phyloP scores from a whole-genome alignment of 331 rosid genomes.

The Quercus lobata region DNA sequence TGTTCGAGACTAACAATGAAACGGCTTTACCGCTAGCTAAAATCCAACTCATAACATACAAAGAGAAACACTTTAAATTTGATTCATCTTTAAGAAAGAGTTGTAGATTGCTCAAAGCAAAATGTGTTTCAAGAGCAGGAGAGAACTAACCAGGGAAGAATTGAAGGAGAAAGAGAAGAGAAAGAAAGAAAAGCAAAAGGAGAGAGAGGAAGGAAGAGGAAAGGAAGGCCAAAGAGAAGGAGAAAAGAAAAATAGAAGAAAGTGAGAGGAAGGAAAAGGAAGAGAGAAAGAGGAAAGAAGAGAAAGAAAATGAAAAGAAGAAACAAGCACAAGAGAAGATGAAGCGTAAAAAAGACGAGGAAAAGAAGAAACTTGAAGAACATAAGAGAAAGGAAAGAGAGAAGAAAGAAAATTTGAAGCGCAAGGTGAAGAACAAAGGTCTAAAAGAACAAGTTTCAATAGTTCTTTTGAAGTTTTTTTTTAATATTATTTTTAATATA shows the following conservation, averaged over 20 bases:
- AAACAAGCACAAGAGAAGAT: conserved; percentile 1
- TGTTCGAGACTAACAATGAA: neutral
- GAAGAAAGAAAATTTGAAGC: conserved; percentile 17
- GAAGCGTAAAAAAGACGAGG: neutral
- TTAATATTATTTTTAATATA: too few species aligned
- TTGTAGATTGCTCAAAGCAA: neutral
- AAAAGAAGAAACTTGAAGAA: conserved; percentile 9
- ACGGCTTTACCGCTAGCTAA: neutral
- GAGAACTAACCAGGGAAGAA: conserved; percentile 40
- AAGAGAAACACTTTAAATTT: neutral
- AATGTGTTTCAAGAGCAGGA: conserved; percentile 46
- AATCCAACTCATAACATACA: neutral
- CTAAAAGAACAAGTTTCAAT: neutral
- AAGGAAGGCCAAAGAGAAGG: neutral
- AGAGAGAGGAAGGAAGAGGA: neutral
- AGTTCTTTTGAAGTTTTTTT: neutral
- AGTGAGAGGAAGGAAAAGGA: neutral
- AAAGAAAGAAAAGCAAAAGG: conserved; percentile 30
- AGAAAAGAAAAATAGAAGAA: conserved; percentile 5
- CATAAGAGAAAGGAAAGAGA: conserved; percentile 12
- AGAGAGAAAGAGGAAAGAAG: conserved; percentile 6
- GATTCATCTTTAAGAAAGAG: neutral
- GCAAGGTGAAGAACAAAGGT: conserved; percentile 15
- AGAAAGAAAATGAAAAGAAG: conserved; percentile 11
- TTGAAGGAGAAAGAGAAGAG: conserved; percentile 34